These are phyloP conservation scores for Tylopilus sp. DNA, from an alignment of 768 basidiomycete genomes.

Conservation along the genomic window DNA sequence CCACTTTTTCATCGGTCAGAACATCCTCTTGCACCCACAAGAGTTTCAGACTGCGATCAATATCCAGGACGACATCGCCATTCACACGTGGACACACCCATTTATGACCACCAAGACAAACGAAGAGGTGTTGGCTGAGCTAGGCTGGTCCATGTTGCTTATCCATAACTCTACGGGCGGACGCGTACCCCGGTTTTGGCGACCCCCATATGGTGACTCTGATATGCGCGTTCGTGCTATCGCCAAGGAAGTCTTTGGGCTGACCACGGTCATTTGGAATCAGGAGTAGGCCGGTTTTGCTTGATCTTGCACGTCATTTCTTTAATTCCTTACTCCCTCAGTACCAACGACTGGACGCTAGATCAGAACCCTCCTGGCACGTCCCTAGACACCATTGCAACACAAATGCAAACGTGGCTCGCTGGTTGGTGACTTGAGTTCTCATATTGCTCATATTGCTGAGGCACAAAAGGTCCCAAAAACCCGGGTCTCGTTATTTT, in stretches of 20 bases:
- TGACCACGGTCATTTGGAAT: constrained; percentile 89
- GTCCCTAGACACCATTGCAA: constrained; percentile 44
- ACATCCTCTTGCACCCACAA: constrained; percentile 58
- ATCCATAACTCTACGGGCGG: constrained; percentile 82
- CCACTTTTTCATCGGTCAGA: constrained; percentile 86
- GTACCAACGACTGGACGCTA: constrained; percentile 77
- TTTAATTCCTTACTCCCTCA: constrained; percentile 25
- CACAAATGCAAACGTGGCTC: constrained; percentile 54
- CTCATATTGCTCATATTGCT: not conserved
- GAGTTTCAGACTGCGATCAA: constrained; percentile 53
- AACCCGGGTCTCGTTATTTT: constrained; percentile 76
- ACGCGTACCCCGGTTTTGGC: constrained; percentile 71
- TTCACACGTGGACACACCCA: constrained; percentile 64
- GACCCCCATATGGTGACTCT: constrained; percentile 84
- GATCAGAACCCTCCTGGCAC: constrained; percentile 36
- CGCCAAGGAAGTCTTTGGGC: constrained; percentile 81
- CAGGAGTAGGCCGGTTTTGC: constrained; percentile 55
- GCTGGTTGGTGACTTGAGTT: constrained; percentile 35
- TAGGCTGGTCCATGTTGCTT: constrained; percentile 79
- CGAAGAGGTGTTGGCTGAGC: constrained; percentile 58
- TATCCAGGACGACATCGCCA: constrained; percentile 37
- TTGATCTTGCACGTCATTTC: not conserved
- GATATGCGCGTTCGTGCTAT: constrained; percentile 85
- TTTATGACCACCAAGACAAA: constrained; percentile 80
- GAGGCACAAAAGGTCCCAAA: constrained; percentile 50